Conservation (phyloP, 306 rosid species). For the Fragaria iinumae region DNA sequence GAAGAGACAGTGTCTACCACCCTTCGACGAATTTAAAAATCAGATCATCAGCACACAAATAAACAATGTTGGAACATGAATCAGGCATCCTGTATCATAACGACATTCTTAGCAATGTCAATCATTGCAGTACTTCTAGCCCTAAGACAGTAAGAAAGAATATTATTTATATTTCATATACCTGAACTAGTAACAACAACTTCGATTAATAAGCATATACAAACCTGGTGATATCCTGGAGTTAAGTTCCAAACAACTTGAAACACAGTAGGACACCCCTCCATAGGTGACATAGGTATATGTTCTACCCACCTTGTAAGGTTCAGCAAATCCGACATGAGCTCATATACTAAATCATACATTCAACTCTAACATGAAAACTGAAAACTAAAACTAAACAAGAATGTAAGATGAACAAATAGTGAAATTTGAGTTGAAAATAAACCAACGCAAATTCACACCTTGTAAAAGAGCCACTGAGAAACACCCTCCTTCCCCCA, state of each 20-base stretch:
- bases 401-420: conserved; percentile 2
- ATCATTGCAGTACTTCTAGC: not conserved
- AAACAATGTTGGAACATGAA: not conserved
- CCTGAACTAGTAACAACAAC: not conserved
- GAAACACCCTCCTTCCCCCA: conserved; percentile 73
- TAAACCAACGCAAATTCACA: conserved; percentile 17
- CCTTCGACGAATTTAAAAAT: not conserved
- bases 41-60: not conserved
- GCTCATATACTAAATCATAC: conserved; percentile 17
- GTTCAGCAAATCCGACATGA: conserved; percentile 24
- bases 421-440: conserved; percentile 6
- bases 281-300: conserved; percentile 72
- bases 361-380: conserved; percentile 8
- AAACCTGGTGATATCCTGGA: conserved; percentile 86
- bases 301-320: conserved; percentile 66
- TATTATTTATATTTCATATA: not conserved
- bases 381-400: conserved; percentile 1
- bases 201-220: conserved; percentile 8
- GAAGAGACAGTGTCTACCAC: not conserved
- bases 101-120: not conserved
- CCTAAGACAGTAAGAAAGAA: not conserved
- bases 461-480: conserved; percentile 76
- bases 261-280: conserved; percentile 70
- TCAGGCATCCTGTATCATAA: not conserved
- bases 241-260: conserved; percentile 76